Conservation (phyloP, 148 eudicot species). For the Nyssa sinensis region DNA sequence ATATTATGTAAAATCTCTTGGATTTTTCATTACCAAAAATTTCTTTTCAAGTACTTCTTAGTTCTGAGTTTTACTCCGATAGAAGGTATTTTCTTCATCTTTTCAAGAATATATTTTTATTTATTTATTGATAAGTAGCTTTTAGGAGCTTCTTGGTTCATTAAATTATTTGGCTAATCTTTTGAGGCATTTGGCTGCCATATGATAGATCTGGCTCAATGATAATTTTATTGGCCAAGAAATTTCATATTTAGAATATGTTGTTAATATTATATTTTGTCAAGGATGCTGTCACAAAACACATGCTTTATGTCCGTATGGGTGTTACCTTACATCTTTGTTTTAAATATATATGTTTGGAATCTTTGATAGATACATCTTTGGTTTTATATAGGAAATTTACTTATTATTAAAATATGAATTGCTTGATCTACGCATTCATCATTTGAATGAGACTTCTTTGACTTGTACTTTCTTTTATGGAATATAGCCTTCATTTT, state of each 20-base stretch:
- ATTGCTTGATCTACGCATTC: background rate
- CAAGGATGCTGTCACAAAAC: background rate
- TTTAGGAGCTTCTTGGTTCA: background rate
- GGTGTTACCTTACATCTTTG: background rate
- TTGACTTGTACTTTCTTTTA: background rate
- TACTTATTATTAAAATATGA: background rate
- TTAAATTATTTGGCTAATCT: background rate
- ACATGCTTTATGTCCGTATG: too few species aligned
- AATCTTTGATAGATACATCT: too few species aligned
- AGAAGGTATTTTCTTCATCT: background rate
- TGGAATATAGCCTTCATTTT: background rate
- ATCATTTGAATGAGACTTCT: background rate
- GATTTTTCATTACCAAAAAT: too few species aligned
- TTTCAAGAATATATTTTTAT: background rate
- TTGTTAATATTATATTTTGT: too few species aligned
- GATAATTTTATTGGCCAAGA: too few species aligned
- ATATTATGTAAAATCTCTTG: too few species aligned
- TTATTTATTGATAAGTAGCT: background rate
- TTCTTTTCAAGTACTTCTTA: background rate
- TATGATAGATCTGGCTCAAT: too few species aligned
- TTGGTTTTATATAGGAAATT: background rate
- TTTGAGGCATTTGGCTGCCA: background rate
- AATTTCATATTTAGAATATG: too few species aligned
- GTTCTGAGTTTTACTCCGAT: too few species aligned
- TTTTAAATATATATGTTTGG: too few species aligned